Conservation (phyloP, 805 yeast genomes). For the Clavispora phyllophila region DNA sequence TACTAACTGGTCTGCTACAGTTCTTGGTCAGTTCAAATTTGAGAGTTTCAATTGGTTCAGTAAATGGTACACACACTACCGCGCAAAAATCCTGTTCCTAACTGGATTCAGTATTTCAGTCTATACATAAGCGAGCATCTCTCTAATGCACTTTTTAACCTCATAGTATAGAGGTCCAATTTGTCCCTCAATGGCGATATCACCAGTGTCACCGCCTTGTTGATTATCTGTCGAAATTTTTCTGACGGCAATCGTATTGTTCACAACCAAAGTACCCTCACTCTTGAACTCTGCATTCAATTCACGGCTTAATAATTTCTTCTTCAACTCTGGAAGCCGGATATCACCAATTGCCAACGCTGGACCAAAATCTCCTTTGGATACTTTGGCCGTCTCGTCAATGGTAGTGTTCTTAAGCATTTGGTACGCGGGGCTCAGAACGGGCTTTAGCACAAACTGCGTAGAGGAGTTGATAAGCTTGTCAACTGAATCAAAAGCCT, state of each 20-base stretch:
- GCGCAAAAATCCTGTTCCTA: neutral
- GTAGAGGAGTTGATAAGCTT: conserved; percentile 3
- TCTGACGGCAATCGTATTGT: conserved; percentile 66
- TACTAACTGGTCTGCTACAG: neutral
- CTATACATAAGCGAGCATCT: conserved; percentile 70
- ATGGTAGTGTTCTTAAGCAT: neutral
- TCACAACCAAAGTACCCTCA: conserved; percentile 87
- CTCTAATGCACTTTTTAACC: conserved; percentile 66
- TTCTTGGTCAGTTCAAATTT: conserved; percentile 3
- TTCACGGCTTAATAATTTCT: conserved; percentile 51
- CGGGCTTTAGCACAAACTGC: conserved; percentile 8
- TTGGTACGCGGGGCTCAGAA: neutral
- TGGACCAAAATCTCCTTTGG: conserved; percentile 6
- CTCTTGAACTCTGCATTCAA: conserved; percentile 84
- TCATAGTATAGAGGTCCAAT: conserved; percentile 71
- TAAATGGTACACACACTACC: neutral
- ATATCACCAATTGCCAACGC: conserved; percentile 81
- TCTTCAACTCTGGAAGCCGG: conserved; percentile 72
- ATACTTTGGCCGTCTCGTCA: neutral
- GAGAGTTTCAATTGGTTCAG: conserved; percentile 1
- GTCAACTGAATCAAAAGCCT: conserved; percentile 3
- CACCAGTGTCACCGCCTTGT: conserved; percentile 60
- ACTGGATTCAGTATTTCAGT: neutral
- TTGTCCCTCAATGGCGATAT: conserved; percentile 79
- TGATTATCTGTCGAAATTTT: conserved; percentile 46